Evolutionary conservation across 805 yeast genomes (phyloP), one percentile per base, ranked within the genome.

Genomic region (Cephaloascus albidus): DNA sequence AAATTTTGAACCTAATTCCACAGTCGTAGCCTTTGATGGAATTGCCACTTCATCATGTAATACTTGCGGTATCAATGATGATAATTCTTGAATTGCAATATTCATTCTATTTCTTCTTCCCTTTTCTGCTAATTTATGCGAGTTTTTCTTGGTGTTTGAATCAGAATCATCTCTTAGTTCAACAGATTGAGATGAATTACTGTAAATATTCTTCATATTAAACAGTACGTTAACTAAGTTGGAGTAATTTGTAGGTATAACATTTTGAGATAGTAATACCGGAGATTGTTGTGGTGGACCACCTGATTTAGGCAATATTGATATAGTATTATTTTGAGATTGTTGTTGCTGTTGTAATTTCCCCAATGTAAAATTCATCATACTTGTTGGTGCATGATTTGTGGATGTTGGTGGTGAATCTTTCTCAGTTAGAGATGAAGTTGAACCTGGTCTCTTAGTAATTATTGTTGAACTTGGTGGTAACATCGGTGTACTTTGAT

Each of bases 51-150:
- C 69, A 28, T 74, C 81, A 41, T 71, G 76, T 49, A 77, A 63
- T 18, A 58, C 57, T 4, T 78, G 74, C 0, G 95, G 94, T 18
- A 90, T 70, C 44, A 87, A 60, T 8, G 65, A 50, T 6, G 81
- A 80, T 42, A 90, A 64, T 34, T 85, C 95, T 35, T 76, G 77
- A 23, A 90, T 78, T 0, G 97, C 97, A 40, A 68, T 63, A 57
- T 93, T 93, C 81, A 90, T 83, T 45, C 98, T 70, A 57, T 90
- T 89, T 49, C 98, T 74, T 39, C 98, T 72, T 14, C 96, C 97
- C 59, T 93, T 97, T 60, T 90, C 98, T 1, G 98, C 97, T 14
- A 86, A 71, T 55, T 90, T 89, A 59, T 90, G 98, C 33, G 76
- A 75, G 2, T 82, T 75, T 50, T 81, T 79, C 54, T 83, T 81